Evolutionary conservation across 352 stramenopile species (phyloP).

Genomic region (Phytophthora megakarya): DNA sequence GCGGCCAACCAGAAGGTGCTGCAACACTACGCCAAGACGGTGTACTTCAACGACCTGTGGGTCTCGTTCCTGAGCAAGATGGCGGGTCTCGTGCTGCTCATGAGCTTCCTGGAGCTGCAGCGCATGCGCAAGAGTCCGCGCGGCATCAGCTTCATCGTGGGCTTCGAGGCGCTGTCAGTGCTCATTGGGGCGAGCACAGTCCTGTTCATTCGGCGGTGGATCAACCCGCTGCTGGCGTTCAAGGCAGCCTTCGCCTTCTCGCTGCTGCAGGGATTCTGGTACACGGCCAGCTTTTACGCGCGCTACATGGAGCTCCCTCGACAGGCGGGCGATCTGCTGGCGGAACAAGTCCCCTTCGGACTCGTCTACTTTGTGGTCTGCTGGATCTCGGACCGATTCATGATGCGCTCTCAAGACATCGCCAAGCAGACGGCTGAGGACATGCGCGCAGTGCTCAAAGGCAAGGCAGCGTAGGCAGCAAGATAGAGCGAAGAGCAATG

Average conservation of each 20-base stretch:
- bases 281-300: slow-evolving; percentile 50
- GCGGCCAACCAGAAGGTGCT: slow-evolving; percentile 68
- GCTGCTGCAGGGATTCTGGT: slow-evolving; percentile 78
- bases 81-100: slow-evolving; percentile 66
- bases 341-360: slow-evolving; percentile 73
- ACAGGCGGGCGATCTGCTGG: slow-evolving; percentile 58
- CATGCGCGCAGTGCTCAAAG: slow-evolving; percentile 57
- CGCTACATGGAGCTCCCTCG: slow-evolving; percentile 49
- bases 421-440: slow-evolving; percentile 71
- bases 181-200: slow-evolving; percentile 56
- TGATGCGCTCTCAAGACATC: slow-evolving; percentile 67
- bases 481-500: too few species aligned
- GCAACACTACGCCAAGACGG: slow-evolving; percentile 82
- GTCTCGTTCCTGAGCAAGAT: slow-evolving; percentile 85
- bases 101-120: slow-evolving; percentile 66
- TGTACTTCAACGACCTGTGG: slow-evolving; percentile 88
- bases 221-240: slow-evolving; percentile 71
- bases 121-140: slow-evolving; percentile 52
- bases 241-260: slow-evolving; percentile 78
- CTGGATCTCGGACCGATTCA: slow-evolving; percentile 82
- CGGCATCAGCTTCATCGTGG: slow-evolving; percentile 58
- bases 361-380: slow-evolving; percentile 77
- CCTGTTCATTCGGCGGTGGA: slow-evolving; percentile 68
- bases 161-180: slow-evolving; percentile 70
- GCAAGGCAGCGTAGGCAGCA: slow-evolving; percentile 27